These are phyloP conservation scores for Acanthamoeba royreba DNA, from an alignment of 208 protist genomes.

Conservation along the genomic window DNA sequence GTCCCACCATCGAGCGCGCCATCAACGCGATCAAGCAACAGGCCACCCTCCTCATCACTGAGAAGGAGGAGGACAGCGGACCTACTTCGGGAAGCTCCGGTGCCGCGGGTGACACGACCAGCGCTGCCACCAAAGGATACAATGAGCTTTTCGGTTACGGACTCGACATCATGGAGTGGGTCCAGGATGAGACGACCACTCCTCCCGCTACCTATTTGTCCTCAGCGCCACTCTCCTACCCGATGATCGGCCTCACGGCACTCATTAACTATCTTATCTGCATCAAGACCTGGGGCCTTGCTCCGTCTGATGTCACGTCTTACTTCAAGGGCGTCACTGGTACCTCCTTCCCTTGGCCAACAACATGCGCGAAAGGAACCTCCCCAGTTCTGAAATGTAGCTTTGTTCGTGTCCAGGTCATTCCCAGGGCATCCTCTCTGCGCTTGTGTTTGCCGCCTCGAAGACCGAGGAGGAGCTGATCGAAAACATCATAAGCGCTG, in stretches of 20 bases:
- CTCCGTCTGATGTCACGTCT: conserved; percentile 53
- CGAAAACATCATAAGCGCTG: conserved; percentile 47
- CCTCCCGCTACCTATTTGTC: conserved; percentile 55
- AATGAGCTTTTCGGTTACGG: conserved; percentile 31
- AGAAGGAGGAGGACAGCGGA: background rate
- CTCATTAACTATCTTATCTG: conserved; percentile 70
- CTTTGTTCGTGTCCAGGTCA: conserved; percentile 46
- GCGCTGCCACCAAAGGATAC: background rate
- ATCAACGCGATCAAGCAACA: background rate
- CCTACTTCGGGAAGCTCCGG: background rate
- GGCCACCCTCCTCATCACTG: background rate
- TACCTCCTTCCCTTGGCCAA: background rate
- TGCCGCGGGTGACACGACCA: background rate
- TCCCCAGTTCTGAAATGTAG: background rate
- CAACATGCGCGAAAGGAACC: background rate
- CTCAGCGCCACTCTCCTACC: conserved; percentile 68
- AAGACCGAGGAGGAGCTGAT: conserved; percentile 61
- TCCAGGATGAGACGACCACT: background rate
- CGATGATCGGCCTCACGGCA: conserved; percentile 75
- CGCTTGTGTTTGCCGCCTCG: conserved; percentile 62
- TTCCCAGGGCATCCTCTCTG: conserved; percentile 75
- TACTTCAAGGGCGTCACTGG: conserved; percentile 55
- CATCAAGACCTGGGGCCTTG: conserved; percentile 52
- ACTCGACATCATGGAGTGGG: conserved; percentile 41
- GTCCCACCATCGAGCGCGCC: conserved; percentile 20